A percentile compares a stretch with the other conserved stretches of the same genome.
Evolutionary conservation across 768 basidiomycete species (phyloP).

Genomic region (Boletus speciosus): DNA sequence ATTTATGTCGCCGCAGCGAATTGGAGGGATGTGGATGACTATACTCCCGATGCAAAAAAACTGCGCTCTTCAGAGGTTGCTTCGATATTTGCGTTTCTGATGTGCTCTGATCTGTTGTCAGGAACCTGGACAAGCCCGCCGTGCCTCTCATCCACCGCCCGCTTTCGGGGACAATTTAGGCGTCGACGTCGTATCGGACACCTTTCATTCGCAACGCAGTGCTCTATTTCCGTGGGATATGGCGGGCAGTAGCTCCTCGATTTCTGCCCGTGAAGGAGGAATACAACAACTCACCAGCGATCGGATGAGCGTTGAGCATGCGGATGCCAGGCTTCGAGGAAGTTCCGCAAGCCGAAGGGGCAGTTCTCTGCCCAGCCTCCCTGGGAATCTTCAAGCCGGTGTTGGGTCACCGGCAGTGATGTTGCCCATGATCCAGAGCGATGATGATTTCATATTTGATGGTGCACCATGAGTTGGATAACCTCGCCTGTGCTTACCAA

Average conservation of each 20-base stretch:
- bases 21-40: conserved; percentile 19
- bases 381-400: conserved; percentile 40
- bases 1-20: conserved; percentile 16
- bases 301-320: conserved; percentile 47
- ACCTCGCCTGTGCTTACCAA: conserved; percentile 10
- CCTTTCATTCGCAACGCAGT: conserved; percentile 56
- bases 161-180: conserved; percentile 48
- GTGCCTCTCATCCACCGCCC: conserved; percentile 56
- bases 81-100: not conserved
- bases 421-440: conserved; percentile 39
- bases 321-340: conserved; percentile 51
- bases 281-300: conserved; percentile 38
- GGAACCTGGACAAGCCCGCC: conserved; percentile 87
- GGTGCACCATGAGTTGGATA: conserved; percentile 36
- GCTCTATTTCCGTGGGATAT: conserved; percentile 84
- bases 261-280: conserved; percentile 35
- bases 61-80: conserved; percentile 64
- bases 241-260: conserved; percentile 64
- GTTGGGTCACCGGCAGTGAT: conserved; percentile 50
- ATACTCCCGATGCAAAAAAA: conserved; percentile 17
- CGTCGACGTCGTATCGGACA: conserved; percentile 40
- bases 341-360: conserved; percentile 54
- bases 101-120: conserved; percentile 29
- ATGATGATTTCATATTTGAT: conserved; percentile 66
- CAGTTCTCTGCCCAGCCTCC: conserved; percentile 54